Base-by-base conservation (phyloP, 768 basidiomycete genomes). In the Hygrophorus russula region DNA sequence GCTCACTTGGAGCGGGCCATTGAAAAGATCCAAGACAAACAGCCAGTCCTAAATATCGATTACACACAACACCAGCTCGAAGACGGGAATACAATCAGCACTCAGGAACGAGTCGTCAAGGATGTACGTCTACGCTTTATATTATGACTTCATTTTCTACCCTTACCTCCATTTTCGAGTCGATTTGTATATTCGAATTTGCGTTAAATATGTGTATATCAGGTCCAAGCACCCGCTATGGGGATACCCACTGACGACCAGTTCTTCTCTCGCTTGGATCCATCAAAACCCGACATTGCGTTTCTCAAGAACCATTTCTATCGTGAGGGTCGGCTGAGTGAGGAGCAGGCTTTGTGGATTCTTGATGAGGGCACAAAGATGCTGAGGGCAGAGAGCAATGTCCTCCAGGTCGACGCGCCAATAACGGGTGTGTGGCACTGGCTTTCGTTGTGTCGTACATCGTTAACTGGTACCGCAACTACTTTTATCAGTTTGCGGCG, bases 251-350 rank as follows among this genome's bases (percentile, higher is more conserved):
- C 93, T 1, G 78, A 86, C 52, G 87, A 86, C 52, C 90, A 98
- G 60, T 99, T 98, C 75, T 97, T 82, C 66, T 82, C 85, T 46
- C 64, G 63, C 42, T 64, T 66, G 41, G 94, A 97, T 67, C 80
- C 76, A 35, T 74, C 80, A 20, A 97, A 94, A 62, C 94, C 94
- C 8, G 89, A 97, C 61, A 71, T 98, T 52, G 92, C 88, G 20
- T 98, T 91, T 63, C 73, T 99, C 49, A 99, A 98, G 70, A 98
- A 97, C 56, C 96, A 99, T 65, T 97, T 99, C 59, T 98, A 98
- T 63, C 78, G 96, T 29, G 94, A 97, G 61, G 94, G 94, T 0
- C 71, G 93, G 40, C 53, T 98, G 52, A 92, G 81, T 13, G 94
- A 98, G 60, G 89, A 93, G 36, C 92, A 98, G 60, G 96, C 96